Evolutionary conservation across 768 basidiomycete genomes (phyloP).

Genomic region (Tulasnella sp.): DNA sequence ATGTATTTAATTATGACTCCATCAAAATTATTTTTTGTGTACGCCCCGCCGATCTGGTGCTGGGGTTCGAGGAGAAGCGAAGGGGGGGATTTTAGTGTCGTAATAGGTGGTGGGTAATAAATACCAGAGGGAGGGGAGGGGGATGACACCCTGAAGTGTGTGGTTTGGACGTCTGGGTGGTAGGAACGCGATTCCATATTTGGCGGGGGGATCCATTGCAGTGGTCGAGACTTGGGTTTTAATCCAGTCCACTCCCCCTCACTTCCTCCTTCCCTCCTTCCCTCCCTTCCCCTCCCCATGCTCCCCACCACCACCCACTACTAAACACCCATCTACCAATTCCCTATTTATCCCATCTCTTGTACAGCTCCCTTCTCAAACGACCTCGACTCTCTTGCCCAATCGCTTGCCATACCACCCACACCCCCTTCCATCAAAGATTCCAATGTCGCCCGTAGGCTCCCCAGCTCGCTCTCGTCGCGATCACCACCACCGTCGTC

Average conservation of each 20-base stretch:
- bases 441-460: background rate
- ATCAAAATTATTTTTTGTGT: too few relatives aligned
- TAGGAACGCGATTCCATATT: background rate
- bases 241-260: background rate
- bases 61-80: too few relatives aligned
- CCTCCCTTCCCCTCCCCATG: background rate
- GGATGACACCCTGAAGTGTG: background rate
- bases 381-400: too few relatives aligned
- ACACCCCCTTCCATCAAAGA: background rate
- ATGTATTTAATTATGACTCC: too few relatives aligned
- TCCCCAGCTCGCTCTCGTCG: background rate
- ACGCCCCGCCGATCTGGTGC: too few relatives aligned
- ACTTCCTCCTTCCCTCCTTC: background rate
- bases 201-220: background rate
- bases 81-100: background rate
- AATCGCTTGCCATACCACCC: background rate
- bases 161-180: background rate
- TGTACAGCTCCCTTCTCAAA: too few relatives aligned
- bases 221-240: background rate
- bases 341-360: background rate
- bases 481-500: background rate
- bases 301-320: background rate
- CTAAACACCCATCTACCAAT: background rate
- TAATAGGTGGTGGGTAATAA: background rate
- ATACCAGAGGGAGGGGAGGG: background rate